Evolutionary conservation across 192 early-diverging fungal genomes (phyloP), one percentile per base, ranked within the genome.

Genomic region (Coemansia brasiliensis): DNA sequence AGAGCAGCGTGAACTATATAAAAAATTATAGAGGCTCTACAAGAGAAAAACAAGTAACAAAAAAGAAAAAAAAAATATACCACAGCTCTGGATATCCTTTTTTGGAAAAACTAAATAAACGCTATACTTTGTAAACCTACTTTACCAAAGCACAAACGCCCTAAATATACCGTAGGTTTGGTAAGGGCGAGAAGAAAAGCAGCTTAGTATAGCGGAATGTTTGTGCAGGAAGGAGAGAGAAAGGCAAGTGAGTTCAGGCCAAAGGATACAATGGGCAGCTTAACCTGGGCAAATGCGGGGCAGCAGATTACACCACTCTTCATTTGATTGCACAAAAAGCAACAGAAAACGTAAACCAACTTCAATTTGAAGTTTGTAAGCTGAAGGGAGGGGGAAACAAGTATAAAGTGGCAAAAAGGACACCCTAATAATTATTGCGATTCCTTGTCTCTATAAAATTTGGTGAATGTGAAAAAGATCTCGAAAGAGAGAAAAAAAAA

Each of bases 221-320:
- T 71, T 17, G 49, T 67, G 55, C 55, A 59, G 44, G 29, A 67
- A 42, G 74, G 74, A 29, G 74, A 76, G 44, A 76, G 63, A 57
- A 76, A 76, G 39, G 67, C 62, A 51, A 42, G 56, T 44, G 74
- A 69, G 74, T 76, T 65, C 59, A 48, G 74, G 65, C 74, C 63
- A 48, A 76, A 76, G 43, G 74, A 69, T 22, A 62, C 67, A 39
- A 56, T 53, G 27, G 70, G 60, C 59, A 73, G 63, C 62, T 55
- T 63, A 55, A 62, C 59, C 73, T 66, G 67, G 44, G 45, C 61
- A 43, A 57, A 32, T 70, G 54, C 45, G 59, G 52, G 60, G 67
- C 74, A 77, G 74, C 63, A 70, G 55, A 54, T 38, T 54, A 57
- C 58, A 39, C 67, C 63, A 38, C 74, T 70, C 59, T 66, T 77